phyloP scores from a whole-genome alignment of 768 basidiomycete species.

The Auriscalpium microsporum region DNA sequence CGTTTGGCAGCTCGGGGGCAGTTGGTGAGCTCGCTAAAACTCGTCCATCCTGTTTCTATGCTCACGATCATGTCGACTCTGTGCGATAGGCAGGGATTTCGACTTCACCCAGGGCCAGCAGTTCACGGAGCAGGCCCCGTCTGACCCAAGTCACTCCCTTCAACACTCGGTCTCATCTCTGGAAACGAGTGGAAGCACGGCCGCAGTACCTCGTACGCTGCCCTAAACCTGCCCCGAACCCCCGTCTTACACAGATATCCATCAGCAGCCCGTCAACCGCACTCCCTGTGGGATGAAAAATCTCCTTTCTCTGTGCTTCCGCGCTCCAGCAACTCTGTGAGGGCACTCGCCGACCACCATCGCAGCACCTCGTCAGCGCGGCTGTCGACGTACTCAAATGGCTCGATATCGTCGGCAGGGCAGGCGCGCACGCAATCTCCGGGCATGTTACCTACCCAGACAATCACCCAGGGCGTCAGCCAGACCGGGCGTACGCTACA shows the following conservation, averaged over 20 bases:
- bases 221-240: constrained; percentile 14
- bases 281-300: constrained; percentile 78
- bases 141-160: not conserved
- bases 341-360: constrained; percentile 19
- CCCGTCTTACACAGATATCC: constrained; percentile 28
- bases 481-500: constrained; percentile 44
- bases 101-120: constrained; percentile 58
- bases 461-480: constrained; percentile 16
- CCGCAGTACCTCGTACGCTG: constrained; percentile 21
- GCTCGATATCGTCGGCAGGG: constrained; percentile 11
- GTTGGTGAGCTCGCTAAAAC: constrained; percentile 54
- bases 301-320: constrained; percentile 66
- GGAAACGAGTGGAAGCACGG: too few species aligned
- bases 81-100: constrained; percentile 72
- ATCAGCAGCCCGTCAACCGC: constrained; percentile 43
- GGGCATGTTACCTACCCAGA: constrained; percentile 18
- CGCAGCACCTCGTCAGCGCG: constrained; percentile 17
- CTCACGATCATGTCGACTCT: not conserved
- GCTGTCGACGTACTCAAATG: constrained; percentile 7
- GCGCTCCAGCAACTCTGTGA: constrained; percentile 17
- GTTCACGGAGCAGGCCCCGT: constrained; percentile 16
- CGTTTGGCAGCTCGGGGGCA: constrained; percentile 66
- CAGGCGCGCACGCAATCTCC: constrained; percentile 6
- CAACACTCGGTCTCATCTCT: too few species aligned
- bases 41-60: not conserved